phyloP scores from a whole-genome alignment of 306 rosid genomes.

The Cucurbita moschata region DNA sequence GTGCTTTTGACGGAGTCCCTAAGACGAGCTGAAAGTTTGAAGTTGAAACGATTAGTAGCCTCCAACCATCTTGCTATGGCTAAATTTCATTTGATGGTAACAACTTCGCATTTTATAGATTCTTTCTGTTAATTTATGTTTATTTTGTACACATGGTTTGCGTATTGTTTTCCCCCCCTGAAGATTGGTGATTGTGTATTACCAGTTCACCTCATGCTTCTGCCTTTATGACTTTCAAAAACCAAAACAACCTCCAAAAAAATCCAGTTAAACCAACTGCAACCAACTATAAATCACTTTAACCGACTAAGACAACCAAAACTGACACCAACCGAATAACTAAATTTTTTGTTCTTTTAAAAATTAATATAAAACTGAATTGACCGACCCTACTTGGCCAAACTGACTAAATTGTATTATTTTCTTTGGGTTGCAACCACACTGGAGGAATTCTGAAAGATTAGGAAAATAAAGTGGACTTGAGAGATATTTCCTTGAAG shows the following conservation, averaged over 20 bases:
- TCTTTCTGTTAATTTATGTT: slow-evolving; percentile 3
- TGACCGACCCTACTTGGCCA: background rate
- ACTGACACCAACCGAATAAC: background rate
- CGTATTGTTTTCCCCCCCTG: background rate
- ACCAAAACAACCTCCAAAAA: background rate
- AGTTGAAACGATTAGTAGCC: slow-evolving; percentile 74
- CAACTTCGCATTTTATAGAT: slow-evolving; percentile 2
- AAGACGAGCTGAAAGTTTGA: slow-evolving; percentile 85
- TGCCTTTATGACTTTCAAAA: background rate
- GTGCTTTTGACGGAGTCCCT: slow-evolving; percentile 88
- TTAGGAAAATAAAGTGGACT: background rate
- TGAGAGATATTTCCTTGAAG: background rate
- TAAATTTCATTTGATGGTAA: slow-evolving; percentile 79
- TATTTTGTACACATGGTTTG: background rate
- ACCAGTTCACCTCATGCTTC: background rate
- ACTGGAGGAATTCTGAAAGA: background rate
- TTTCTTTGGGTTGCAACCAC: background rate
- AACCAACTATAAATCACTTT: background rate
- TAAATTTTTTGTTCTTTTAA: background rate
- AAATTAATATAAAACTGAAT: background rate
- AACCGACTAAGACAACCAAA: background rate
- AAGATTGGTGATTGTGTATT: background rate
- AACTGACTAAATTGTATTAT: background rate
- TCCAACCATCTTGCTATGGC: slow-evolving; percentile 96
- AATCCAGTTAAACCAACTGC: background rate